These are phyloP conservation scores for Mortierella claussenii DNA, from an alignment of 192 early-diverging fungal species.

Conservation along the genomic window DNA sequence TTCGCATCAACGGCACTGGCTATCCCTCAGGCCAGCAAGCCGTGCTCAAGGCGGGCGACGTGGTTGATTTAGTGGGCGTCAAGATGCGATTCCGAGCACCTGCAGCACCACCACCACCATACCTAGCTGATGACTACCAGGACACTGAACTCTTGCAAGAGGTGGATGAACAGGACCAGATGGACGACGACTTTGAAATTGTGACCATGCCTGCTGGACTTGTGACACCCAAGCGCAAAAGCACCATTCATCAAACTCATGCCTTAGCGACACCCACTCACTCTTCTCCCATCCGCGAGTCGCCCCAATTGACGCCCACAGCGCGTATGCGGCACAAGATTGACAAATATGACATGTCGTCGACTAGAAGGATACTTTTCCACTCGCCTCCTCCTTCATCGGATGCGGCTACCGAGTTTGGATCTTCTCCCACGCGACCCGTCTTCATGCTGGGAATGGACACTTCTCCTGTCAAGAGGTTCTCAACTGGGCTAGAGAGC, in stretches of 20 bases:
- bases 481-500: constrained; percentile 6
- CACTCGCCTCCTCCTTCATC: constrained; percentile 32
- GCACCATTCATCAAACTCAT: background rate
- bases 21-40: constrained; percentile 52
- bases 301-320: constrained; percentile 24
- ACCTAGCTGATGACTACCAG: constrained; percentile 9
- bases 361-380: constrained; percentile 7
- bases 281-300: constrained; percentile 28
- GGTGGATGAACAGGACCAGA: constrained; percentile 5
- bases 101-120: constrained; percentile 9
- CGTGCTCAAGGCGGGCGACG: constrained; percentile 42
- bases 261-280: constrained; percentile 23
- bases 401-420: constrained; percentile 24
- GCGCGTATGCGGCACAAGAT: constrained; percentile 46
- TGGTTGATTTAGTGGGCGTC: constrained; percentile 62
- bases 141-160: constrained; percentile 4
- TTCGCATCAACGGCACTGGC: constrained; percentile 52
- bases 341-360: constrained; percentile 29
- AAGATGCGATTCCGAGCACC: constrained; percentile 54
- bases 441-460: constrained; percentile 14
- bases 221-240: constrained; percentile 13
- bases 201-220: constrained; percentile 8
- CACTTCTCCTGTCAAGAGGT: constrained; percentile 1
- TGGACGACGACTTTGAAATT: constrained; percentile 2
- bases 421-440: constrained; percentile 21